phyloP scores from a whole-genome alignment of 108 stramenopile genomes.

The Seminavis robusta region DNA sequence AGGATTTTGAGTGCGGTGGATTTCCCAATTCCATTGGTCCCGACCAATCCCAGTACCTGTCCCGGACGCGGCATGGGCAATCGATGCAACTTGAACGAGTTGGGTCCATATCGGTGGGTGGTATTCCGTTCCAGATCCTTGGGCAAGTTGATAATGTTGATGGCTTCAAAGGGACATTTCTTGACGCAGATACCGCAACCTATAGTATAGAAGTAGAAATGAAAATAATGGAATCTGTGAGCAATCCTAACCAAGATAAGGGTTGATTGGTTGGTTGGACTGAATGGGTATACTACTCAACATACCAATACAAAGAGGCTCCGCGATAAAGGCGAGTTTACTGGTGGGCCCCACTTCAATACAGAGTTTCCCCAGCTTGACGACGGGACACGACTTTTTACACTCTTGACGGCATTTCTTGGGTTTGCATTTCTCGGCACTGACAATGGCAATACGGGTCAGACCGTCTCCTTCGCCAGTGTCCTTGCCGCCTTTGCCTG shows the following conservation, averaged over 20 bases:
- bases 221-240: background rate
- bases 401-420: conserved; percentile 97
- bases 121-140: conserved; percentile 93
- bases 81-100: conserved; percentile 98
- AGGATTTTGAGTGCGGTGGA: conserved; percentile 95
- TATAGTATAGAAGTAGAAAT: conserved; percentile 2
- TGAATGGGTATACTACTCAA: conserved; percentile 2
- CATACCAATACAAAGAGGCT: conserved; percentile 88
- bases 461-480: conserved; percentile 49
- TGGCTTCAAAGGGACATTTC: conserved; percentile 98
- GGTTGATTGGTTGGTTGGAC: background rate
- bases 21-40: conserved; percentile 99
- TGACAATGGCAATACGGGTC: conserved; percentile 95
- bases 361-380: conserved; percentile 94
- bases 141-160: conserved; percentile 98
- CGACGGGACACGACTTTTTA: conserved; percentile 95
- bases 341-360: conserved; percentile 91
- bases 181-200: conserved; percentile 99
- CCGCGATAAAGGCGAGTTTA: conserved; percentile 89
- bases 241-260: background rate
- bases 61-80: conserved; percentile 98
- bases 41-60: conserved; percentile 96
- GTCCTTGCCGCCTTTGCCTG: conserved; percentile 3
- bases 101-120: conserved; percentile 99
- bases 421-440: conserved; percentile 92